Base-by-base conservation (phyloP, 192 early-diverging fungal species). In the Obelidium mucronatum region DNA sequence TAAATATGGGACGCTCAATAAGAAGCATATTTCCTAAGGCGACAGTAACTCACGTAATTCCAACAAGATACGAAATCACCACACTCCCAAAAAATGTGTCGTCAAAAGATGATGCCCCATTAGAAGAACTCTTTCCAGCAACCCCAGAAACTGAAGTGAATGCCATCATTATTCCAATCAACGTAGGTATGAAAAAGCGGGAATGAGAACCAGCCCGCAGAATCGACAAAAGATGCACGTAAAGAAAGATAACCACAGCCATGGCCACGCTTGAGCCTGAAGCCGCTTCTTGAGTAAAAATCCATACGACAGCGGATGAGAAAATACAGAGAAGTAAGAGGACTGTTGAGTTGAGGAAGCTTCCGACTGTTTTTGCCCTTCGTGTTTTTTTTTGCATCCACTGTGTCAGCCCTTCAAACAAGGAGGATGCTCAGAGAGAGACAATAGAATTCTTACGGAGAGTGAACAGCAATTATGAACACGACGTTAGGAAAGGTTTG, bases 291-390 rank as follows among this genome's bases (percentile, higher is more conserved):
- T 78, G 68, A 34, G 64, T 65, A 35, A 78, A 62, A 22, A 61
- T 68, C 68, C 68, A 78, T 1, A 60, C 11, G 33, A 42, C 59
- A 5, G 26, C 60, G 3, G 68, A 70, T 19, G 24, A 17, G 28
- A 30, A 28, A 31, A 78, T 17, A 4, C 28, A 34, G 34, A 65
- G n/a, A 19, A 54, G 8, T 13, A 73, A 26, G 2, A 73, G 17
- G 30, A 72, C 5, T 53, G 61, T 19, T 1, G 68, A 19, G 40
- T 78, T 61, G 26, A 78, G 77, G 40, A 73, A 78, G 37, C 35
- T 54, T 35, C 77, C 77, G 33, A 78, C 69, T 22, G 77, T 78
- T 28, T 54, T 60, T 35, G 69, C 67, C 8, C 67, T 59, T 11
- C 6, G 13, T 13, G 5, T 5, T 26, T 13, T 30, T 13, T 15